Base-by-base conservation (phyloP, 441 rosid species). In the Brassica hybrid region DNA sequence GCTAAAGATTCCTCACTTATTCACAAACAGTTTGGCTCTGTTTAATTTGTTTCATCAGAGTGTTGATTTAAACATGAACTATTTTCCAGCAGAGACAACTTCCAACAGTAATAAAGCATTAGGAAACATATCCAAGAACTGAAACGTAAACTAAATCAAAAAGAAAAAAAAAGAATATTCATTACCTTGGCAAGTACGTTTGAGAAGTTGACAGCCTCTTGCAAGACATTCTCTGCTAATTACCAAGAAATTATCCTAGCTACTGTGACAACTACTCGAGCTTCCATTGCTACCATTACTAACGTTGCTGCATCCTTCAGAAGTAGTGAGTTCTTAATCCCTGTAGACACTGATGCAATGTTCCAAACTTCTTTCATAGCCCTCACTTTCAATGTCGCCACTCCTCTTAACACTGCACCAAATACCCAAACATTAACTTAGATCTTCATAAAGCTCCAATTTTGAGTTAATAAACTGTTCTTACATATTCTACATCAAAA, bases 151-250 rank as follows among this genome's bases (percentile, higher is more conserved):
- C 54, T 6, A 2, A 41, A 41, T 13, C 45, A 10, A 41, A 41
- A 41, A 41, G 12, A 41, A 41, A 41, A n/a, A n/a, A n/a, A n/a
- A n/a, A n/a, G n/a, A 41, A 41, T 4, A 12, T 16, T 18, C 17
- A 14, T 72, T 75, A 93, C 98, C 98, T 86, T 83, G 86, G n/a
- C 98, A 91, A 59, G 98, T 94, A 74, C 97, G 93, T 69, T 94
- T 93, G 71, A 93, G 96, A 30, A 93, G 90, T 74, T 93, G 94
- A 45, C 91, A 87, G 10, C 96, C 98, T 87, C 93, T 88, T 21
- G 97, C 94, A 4, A 93, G 89, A 82, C 88, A 80, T 77, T 93
- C 98, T 76, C 93, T 86, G 27, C 91, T 88, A 18, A 86, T 88
- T 5, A 93, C 97, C 2, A 93, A 68, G 83, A 91, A 90, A 81